Base-by-base conservation (phyloP, 78 protist species). In the Chrysochromulina parva region DNA sequence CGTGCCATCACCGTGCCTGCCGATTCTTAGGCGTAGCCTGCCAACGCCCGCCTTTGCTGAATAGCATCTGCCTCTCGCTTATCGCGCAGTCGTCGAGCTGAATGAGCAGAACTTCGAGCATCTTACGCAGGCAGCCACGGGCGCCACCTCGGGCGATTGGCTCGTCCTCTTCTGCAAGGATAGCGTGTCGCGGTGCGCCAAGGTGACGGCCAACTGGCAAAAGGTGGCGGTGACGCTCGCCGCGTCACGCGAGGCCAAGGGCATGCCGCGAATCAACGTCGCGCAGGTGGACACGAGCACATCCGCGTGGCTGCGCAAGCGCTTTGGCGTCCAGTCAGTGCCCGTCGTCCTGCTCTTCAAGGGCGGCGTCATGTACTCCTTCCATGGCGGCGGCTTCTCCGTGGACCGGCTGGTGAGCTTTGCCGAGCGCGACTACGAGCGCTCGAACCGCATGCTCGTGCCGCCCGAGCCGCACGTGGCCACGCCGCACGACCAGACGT, bases 91-190 rank as follows among this genome's bases (percentile, higher is more conserved):
- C 24, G 52, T 38, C 48, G 2, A 7, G n/a, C 91, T 88, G 78
- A 52, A 80, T 48, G 85, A 71, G 50, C 5, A 60, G 54, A 89
- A 73, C 78, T 89, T 89, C n/a, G 92, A 89, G 92, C 92, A 76
- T 50, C 58, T 52, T n/a, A 89, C 92, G 52, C 92, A 89, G 48
- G 85, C 92, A 9, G 67, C 76, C 19, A 89, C 92, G 17, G 92
- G 92, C 16, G 85, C 92, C 16, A 89, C 92, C 48, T 71, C 92
- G 0, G 92, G 92, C 53, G 86, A 76, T 2, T 89, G 92, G 92
- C 54, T 89, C 9, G 87, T 89, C 53, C 0, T 9, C 28, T 89
- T 89, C 48, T 78, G 86, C 47, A 78, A 78, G 57, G 62, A 5
- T 38, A 5, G 13, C 24, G 86, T 17, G 57, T 26, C 28, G 1